Evolutionary conservation across 768 basidiomycete species (phyloP).

Genomic region (Collybia mongolica): DNA sequence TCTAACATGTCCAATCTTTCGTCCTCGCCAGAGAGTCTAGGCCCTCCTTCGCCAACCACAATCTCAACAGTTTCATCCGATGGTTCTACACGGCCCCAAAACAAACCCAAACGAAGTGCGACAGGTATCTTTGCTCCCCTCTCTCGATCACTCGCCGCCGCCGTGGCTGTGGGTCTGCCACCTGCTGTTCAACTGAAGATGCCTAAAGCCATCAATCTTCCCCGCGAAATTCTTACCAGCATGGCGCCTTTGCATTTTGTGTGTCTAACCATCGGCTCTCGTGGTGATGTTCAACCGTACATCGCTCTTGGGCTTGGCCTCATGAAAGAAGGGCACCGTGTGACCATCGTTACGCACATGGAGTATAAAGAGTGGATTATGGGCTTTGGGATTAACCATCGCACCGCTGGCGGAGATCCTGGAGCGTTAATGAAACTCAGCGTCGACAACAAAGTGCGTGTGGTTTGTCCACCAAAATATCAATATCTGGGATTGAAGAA

Average conservation of each 20-base stretch:
- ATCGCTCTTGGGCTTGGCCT: constrained; percentile 53
- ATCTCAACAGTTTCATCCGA: constrained; percentile 1
- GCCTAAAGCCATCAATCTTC: constrained; percentile 51
- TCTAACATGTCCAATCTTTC: constrained; percentile 7
- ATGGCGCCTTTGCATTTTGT: constrained; percentile 50
- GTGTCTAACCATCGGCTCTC: constrained; percentile 63
- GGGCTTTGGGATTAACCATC: constrained; percentile 57
- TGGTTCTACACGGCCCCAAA: neutral
- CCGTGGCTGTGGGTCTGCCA: constrained; percentile 25
- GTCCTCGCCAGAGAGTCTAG: constrained; percentile 3
- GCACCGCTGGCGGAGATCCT: constrained; percentile 68
- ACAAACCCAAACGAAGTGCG: constrained; percentile 21
- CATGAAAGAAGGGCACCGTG: constrained; percentile 45
- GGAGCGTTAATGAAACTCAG: constrained; percentile 67
- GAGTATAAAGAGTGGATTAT: constrained; percentile 56
- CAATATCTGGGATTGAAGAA: neutral
- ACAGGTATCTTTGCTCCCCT: constrained; percentile 44
- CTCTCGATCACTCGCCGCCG: constrained; percentile 35
- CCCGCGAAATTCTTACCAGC: constrained; percentile 27
- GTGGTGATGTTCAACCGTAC: constrained; percentile 67
- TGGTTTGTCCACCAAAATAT: neutral
- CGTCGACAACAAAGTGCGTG: constrained; percentile 34
- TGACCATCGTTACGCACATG: constrained; percentile 59
- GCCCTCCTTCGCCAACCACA: constrained; percentile 5
- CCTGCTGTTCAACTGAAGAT: constrained; percentile 26